These are phyloP conservation scores for Mortierella sp. DNA, from an alignment of 371 early-diverging fungal genomes.

Conservation along the genomic window DNA sequence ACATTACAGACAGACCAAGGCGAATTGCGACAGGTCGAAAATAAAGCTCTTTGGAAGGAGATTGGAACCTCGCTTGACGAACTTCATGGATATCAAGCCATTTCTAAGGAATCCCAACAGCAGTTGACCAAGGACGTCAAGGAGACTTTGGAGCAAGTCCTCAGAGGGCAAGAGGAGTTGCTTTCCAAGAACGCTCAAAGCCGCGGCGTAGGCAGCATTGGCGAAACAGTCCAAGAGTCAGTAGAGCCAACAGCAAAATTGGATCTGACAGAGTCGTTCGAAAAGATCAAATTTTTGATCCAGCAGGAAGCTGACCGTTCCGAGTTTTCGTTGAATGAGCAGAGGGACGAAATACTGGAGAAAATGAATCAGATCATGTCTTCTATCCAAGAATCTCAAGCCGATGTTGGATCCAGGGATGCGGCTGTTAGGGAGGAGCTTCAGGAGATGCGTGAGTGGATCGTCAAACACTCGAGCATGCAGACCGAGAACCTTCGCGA, in stretches of 20 bases:
- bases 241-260: neutral
- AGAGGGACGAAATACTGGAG: constrained; percentile 42
- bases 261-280: constrained; percentile 11
- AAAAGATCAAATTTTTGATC: constrained; percentile 31
- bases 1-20: constrained; percentile 6
- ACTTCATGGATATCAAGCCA: neutral
- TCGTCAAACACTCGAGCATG: constrained; percentile 36
- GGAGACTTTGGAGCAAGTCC: constrained; percentile 1
- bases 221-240: neutral
- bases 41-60: constrained; percentile 17
- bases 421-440: constrained; percentile 27
- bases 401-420: constrained; percentile 7
- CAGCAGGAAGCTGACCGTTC: constrained; percentile 33
- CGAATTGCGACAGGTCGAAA: neutral
- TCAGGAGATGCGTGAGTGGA: constrained; percentile 51
- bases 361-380: constrained; percentile 41
- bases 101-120: neutral
- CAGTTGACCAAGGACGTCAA: constrained; percentile 1
- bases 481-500: constrained; percentile 49
- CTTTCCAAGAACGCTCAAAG: neutral
- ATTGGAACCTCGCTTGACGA: constrained; percentile 8
- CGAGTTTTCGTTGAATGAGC: constrained; percentile 37
- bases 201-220: neutral
- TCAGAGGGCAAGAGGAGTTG: constrained; percentile 9
- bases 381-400: constrained; percentile 28